A percentile compares a stretch with the other conserved stretches of the same genome.
These are phyloP conservation scores for Penicillium maclennaniae DNA, from an alignment of 495 filamentous ascomycete species.

Conservation along the genomic window DNA sequence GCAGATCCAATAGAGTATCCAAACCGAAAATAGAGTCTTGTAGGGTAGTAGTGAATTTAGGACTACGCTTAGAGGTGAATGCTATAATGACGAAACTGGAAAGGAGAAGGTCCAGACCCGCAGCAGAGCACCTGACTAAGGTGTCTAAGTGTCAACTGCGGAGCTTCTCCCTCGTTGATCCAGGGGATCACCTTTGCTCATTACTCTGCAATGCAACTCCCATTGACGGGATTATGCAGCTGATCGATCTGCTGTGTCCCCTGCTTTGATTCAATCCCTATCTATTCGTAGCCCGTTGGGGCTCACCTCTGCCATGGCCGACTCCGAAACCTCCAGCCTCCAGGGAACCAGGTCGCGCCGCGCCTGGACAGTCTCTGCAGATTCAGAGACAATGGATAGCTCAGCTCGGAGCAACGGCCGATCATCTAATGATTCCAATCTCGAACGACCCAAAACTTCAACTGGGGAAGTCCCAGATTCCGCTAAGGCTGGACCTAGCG, in stretches of 20 bases:
- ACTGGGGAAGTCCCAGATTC: conserved; percentile 35
- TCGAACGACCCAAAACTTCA: conserved; percentile 43
- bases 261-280: background rate
- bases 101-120: background rate
- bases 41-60: background rate
- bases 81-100: background rate
- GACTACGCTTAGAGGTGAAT: background rate
- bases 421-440: conserved; percentile 41
- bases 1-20: background rate
- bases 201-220: background rate
- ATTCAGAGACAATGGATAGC: conserved; percentile 32
- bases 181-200: background rate
- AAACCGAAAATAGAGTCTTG: background rate
- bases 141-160: background rate
- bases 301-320: conserved; percentile 24
- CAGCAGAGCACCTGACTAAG: conserved; percentile 9
- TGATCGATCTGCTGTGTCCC: conserved; percentile 2
- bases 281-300: conserved; percentile 1
- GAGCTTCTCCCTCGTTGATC: conserved; percentile 1
- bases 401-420: conserved; percentile 40
- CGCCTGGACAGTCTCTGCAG: conserved; percentile 31
- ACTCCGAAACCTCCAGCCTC: conserved; percentile 29
- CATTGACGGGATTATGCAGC: background rate
- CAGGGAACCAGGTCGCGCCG: conserved; percentile 26
- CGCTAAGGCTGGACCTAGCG: conserved; percentile 36